These are phyloP conservation scores for Arabis hirsuta DNA, from an alignment of 345 rosid species.

Conservation along the genomic window DNA sequence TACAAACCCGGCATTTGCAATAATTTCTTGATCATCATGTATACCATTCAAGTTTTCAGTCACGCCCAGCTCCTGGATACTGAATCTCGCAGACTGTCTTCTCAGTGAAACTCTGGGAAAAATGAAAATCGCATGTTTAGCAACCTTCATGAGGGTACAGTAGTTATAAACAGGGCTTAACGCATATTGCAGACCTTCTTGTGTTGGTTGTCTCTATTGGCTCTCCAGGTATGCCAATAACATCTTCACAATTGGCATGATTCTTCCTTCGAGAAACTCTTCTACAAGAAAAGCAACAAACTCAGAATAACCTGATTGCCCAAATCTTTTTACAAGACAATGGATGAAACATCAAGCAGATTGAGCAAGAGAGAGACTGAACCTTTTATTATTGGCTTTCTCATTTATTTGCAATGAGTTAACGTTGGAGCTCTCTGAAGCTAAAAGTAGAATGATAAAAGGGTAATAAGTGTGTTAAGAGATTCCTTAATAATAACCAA, in stretches of 20 bases:
- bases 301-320: conserved; percentile 2
- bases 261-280: conserved; percentile 19
- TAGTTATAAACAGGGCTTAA: conserved; percentile 17
- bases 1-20: conserved; percentile 51
- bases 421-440: conserved; percentile 35
- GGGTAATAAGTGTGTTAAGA: conserved; percentile 8
- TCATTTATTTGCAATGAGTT: conserved; percentile 43
- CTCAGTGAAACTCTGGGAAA: conserved; percentile 19
- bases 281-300: conserved; percentile 11
- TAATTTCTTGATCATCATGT: conserved; percentile 37
- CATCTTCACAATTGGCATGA: conserved; percentile 1
- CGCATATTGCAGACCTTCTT: conserved; percentile 27
- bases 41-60: conserved; percentile 23
- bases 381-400: conserved; percentile 52
- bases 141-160: conserved; percentile 13
- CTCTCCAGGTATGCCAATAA: conserved; percentile 22
- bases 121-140: neutral
- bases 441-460: conserved; percentile 38
- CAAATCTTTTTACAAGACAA: neutral
- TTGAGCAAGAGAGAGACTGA: conserved; percentile 13
- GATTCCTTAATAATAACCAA: conserved; percentile 8
- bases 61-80: conserved; percentile 32
- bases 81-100: conserved; percentile 47
- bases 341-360: conserved; percentile 21
- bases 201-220: conserved; percentile 20